Conservation (phyloP, 441 rosid species). For the Euphorbia celastroides region DNA sequence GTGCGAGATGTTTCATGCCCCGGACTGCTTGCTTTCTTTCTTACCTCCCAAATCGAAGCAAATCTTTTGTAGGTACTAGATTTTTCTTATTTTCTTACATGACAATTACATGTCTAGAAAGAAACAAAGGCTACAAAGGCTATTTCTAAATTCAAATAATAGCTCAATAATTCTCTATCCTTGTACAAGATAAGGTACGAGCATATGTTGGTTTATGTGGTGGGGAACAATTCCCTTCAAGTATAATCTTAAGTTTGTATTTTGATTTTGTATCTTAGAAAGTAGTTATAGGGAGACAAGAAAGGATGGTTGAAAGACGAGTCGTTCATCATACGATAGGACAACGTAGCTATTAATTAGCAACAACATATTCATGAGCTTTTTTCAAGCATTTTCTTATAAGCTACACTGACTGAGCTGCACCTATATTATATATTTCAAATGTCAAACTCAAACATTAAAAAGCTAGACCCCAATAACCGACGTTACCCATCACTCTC, state of each 20-base stretch:
- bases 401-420: too few relatives aligned
- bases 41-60: conserved; percentile 25
- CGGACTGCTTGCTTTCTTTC: conserved; percentile 2
- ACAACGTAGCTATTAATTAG: background rate
- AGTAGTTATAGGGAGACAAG: too few relatives aligned
- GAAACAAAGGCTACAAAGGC: background rate
- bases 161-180: background rate
- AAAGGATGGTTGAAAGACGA: too few relatives aligned
- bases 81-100: background rate
- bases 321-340: too few relatives aligned
- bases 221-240: too few relatives aligned
- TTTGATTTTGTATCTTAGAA: background rate
- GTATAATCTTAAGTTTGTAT: too few relatives aligned
- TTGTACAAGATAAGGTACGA: background rate
- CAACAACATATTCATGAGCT: background rate
- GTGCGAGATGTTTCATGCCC: too few relatives aligned
- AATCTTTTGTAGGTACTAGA: background rate
- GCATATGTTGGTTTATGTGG: background rate
- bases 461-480: background rate
- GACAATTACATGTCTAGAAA: background rate
- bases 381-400: too few relatives aligned
- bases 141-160: background rate
- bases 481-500: background rate
- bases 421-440: too few relatives aligned
- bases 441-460: background rate